Evolutionary conservation across 2,329 filamentous ascomycete species (phyloP).

Genomic region (Neurospora sp.): DNA sequence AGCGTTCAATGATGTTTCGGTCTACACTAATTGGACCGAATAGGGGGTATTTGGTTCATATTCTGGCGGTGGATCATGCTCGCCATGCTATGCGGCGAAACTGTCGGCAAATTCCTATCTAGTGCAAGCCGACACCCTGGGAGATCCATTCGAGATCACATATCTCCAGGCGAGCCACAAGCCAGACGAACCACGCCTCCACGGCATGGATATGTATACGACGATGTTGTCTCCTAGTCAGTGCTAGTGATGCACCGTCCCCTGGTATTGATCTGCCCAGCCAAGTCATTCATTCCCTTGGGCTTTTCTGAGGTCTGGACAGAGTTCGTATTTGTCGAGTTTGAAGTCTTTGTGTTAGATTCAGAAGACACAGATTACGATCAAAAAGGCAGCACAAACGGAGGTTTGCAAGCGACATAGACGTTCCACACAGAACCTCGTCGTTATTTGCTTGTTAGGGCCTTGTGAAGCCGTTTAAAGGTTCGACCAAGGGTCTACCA

Average conservation of each 20-base stretch:
- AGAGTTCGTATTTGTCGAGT: neutral
- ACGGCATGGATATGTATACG: neutral
- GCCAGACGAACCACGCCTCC: neutral
- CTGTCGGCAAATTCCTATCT: neutral
- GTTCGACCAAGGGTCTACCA: neutral
- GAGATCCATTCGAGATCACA: neutral
- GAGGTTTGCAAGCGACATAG: neutral
- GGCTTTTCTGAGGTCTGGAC: neutral
- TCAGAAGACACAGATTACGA: neutral
- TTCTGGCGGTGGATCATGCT: neutral
- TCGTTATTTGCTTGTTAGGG: neutral
- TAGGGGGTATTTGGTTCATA: neutral
- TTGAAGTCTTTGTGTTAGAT: neutral
- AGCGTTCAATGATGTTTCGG: neutral
- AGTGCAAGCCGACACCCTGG: neutral
- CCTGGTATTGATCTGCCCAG: neutral
- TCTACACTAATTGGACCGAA: neutral
- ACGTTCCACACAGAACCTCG: neutral
- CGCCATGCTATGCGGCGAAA: neutral
- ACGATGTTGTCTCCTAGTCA: neutral
- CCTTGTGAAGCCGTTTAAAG: neutral
- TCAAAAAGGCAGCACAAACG: neutral
- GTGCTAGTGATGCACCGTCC: neutral
- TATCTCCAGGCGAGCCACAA: neutral
- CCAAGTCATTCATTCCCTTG: neutral